Base-by-base conservation (phyloP, 1,284 basidiomycete genomes). In the Grifola frondosa region DNA sequence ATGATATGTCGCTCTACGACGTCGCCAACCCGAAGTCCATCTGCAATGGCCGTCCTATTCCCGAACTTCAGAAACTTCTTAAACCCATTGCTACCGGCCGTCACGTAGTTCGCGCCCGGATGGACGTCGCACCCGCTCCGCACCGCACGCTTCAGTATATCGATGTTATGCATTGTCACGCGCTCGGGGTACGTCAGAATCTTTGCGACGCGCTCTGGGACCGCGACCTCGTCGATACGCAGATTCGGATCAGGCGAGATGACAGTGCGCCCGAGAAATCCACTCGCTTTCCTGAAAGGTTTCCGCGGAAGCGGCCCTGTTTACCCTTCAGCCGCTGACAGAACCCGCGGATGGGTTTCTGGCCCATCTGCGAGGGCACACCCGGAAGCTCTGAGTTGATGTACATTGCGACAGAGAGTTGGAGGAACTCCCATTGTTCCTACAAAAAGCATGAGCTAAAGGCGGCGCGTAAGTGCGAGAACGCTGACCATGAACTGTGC, bases 351-450 rank as follows among this genome's bases (percentile, higher is more conserved):
- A 95, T 95, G 3, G 95, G 94, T 59, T 96, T 95, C 63, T 88
- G 83, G 34, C 88, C 88, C 59, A 82, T 81, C 58, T 88, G 84
- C 3, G 85, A 84, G 3, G 89, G 88, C 23, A 97, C 84, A 33
- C 96, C 96, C 4, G 97, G 97, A 12, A 95, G 77, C 64, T 98
- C 95, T 1, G 97, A 97, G 69, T 99, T 99, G 74, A 99, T 91
- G 67, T 99, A 99, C 78, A 99, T 87, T 0, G 96, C 97, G 15
- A 98, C 90, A 22, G 89, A 89, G 37, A 97, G 78, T 62, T 97
- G 93, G 4, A 99, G 75, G 52, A 96, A 93, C 57, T 99, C 97
- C 97, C 97, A 99, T 81, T 97, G 86, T 80, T 96, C 94, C 90
- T 91, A 54, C 11, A 35, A 35, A 17, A 26, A 13, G 11, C 6